Evolutionary conservation across 2,329 filamentous ascomycete species (phyloP), one percentile per base, ranked within the genome.

Genomic region (Colletotrichum sp.): DNA sequence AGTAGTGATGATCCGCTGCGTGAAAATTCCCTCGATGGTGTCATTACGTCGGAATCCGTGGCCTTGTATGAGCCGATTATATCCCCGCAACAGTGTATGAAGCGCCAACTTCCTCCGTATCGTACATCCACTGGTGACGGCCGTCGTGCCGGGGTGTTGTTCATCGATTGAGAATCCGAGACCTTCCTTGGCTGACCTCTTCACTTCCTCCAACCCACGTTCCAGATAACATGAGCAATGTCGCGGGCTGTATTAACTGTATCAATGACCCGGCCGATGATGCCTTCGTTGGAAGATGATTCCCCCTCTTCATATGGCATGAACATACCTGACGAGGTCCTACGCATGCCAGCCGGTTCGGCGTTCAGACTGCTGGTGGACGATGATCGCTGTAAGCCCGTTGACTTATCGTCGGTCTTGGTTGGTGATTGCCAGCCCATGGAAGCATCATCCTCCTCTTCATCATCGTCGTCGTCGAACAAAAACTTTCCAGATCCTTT

Each of bases 311-410:
- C 94, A 80, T 93, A 94, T 9, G 95, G 95, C 94, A 98, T 96
- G 80, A 98, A 94, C 95, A 98, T 98, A 79, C 95, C 96, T 52
- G 95, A 97, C 67, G 92, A 89, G 24, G 95, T 98, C 79, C 96
- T 90, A 77, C 93, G 92, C 88, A 98, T 93, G 68, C 93, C 93
- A 21, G 85, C 87, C 59, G 89, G 86, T 75, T 91, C 89, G 24
- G 86, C 87, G n/a, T 82, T 84, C n/a, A 91, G 83, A 76, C 86
- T 89, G 80, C 83, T 83, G 55, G 87, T 84, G 28, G 90, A 90
- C n/a, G 85, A 80, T 24, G 89, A 87, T 73, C 88, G 87, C 49
- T 87, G 86, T n/a, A 89, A 78, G 15, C 85, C 86, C 36, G 39
- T 49, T 64, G 60, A 80, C 75, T 63, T 76, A 39, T 80, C 79